Evolutionary conservation across 257 asterid species (phyloP).

Genomic region (Anisodus acutangulus): DNA sequence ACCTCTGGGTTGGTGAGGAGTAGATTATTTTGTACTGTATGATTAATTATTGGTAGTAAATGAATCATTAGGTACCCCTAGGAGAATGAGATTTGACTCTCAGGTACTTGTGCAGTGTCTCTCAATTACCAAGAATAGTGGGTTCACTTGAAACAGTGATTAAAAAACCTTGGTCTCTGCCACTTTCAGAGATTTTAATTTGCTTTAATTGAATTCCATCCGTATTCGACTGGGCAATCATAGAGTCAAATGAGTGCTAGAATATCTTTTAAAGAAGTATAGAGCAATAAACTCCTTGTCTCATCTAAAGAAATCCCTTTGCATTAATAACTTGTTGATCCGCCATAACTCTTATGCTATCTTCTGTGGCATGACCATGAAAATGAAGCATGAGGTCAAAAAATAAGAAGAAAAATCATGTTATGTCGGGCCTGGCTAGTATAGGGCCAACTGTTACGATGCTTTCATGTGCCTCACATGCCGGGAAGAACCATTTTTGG

Average conservation of each 20-base stretch:
- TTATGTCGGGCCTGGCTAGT: not conserved
- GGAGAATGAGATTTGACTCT: slow-evolving; percentile 17
- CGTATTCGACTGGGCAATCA: not conserved
- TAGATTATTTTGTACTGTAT: not conserved
- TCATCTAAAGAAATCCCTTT: slow-evolving; percentile 26
- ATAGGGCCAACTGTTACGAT: slow-evolving; percentile 17
- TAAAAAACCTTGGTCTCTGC: not conserved
- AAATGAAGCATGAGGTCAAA: slow-evolving; percentile 22
- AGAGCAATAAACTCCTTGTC: slow-evolving; percentile 30
- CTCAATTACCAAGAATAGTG: slow-evolving; percentile 44
- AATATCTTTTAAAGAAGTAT: slow-evolving; percentile 37
- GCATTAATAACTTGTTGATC: not conserved
- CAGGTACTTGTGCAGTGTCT: slow-evolving; percentile 33
- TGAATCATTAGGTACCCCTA: slow-evolving; percentile 19
- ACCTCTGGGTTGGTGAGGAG: not conserved
- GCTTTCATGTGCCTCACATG: slow-evolving; percentile 40
- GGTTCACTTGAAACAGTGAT: slow-evolving; percentile 18
- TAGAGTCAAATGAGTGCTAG: slow-evolving; percentile 35
- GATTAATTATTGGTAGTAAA: slow-evolving; percentile 8
- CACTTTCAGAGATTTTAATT: slow-evolving; percentile 6
- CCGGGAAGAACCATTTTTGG: not conserved
- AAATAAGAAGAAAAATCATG: not conserved
- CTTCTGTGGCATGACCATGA: not conserved
- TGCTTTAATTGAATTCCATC: slow-evolving; percentile 13
- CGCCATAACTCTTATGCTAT: not conserved